These are phyloP conservation scores for Leccinellum albellum DNA, from an alignment of 768 basidiomycete species.

Conservation along the genomic window DNA sequence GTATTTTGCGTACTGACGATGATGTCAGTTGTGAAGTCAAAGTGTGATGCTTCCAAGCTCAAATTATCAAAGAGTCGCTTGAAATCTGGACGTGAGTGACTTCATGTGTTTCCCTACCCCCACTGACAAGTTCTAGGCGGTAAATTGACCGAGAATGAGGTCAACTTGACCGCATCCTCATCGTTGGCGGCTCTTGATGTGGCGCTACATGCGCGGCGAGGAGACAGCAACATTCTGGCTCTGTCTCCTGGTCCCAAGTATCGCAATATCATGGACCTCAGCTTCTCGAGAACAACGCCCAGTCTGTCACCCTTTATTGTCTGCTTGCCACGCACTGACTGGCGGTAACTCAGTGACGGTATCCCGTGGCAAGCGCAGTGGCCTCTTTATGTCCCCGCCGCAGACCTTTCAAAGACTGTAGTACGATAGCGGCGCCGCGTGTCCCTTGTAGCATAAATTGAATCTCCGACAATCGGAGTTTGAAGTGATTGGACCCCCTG, in stretches of 20 bases:
- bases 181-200: conserved; percentile 1
- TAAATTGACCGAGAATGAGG: neutral
- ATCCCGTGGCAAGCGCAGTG: neutral
- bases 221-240: neutral
- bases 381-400: conserved; percentile 5
- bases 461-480: conserved; percentile 23
- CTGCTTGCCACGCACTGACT: neutral
- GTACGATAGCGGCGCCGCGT: too few relatives aligned
- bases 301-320: conserved; percentile 3
- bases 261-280: conserved; percentile 1
- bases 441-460: conserved; percentile 4
- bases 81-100: conserved; percentile 11
- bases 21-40: neutral
- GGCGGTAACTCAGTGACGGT: conserved; percentile 1
- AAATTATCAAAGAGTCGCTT: neutral
- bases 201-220: neutral
- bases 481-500: conserved; percentile 7
- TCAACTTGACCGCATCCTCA: neutral
- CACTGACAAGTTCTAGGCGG: conserved; percentile 2
- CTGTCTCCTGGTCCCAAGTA: neutral
- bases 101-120: neutral
- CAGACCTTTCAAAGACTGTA: conserved; percentile 16
- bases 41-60: neutral
- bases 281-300: neutral
- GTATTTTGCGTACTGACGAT: neutral